These are phyloP conservation scores for Corymbia calophylla DNA, from an alignment of 441 rosid genomes.

Conservation along the genomic window DNA sequence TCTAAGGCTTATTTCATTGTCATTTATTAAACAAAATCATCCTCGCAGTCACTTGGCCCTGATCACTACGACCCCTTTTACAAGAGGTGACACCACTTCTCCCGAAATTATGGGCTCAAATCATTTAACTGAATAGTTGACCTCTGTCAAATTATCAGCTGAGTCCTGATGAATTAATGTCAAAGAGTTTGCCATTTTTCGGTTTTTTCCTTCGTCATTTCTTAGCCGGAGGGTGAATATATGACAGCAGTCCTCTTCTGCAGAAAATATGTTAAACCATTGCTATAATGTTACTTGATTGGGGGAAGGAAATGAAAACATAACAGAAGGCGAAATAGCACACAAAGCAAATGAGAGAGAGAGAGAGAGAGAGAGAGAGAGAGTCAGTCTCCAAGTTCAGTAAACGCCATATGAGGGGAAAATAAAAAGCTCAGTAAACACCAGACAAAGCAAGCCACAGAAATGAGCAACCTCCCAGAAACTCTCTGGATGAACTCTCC, in stretches of 20 bases:
- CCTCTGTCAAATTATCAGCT: neutral
- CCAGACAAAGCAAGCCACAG: neutral
- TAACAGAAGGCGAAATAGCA: neutral
- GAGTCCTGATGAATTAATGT: neutral
- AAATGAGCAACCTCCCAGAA: neutral
- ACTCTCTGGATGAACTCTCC: neutral
- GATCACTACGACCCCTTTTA: neutral
- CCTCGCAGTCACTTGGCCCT: fast-evolving
- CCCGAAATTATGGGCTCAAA: neutral
- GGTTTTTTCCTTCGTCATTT: too few species aligned
- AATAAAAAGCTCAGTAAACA: neutral
- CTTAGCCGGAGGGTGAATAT: neutral
- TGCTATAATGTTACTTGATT: neutral
- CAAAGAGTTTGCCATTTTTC: neutral
- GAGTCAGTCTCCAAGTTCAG: neutral
- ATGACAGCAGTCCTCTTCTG: neutral
- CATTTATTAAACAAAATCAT: neutral
- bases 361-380: neutral
- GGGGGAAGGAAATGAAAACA: neutral
- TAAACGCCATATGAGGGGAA: neutral
- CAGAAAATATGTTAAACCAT: neutral
- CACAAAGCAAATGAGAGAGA: neutral
- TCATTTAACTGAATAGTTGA: neutral
- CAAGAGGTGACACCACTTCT: neutral
- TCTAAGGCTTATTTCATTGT: neutral